Conservation (phyloP, 441 rosid genomes). For the Codiaeum variegatum region DNA sequence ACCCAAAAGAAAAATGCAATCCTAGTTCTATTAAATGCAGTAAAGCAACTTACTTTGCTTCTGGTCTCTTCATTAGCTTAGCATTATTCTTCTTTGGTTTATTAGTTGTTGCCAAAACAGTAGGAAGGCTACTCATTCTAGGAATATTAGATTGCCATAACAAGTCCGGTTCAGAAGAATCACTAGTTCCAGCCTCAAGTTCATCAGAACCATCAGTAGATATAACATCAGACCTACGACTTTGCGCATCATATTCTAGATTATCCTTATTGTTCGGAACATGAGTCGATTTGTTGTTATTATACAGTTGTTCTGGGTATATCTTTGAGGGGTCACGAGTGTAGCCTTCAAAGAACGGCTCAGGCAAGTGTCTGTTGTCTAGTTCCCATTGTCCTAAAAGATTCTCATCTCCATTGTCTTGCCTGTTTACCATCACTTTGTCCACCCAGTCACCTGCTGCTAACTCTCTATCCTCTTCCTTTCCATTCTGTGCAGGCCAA, state of each 20-base stretch:
- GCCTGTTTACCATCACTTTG: slow-evolving; percentile 49
- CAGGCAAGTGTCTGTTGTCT: slow-evolving; percentile 34
- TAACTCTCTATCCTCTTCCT: slow-evolving; percentile 64
- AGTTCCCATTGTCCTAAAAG: slow-evolving; percentile 32
- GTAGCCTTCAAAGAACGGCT: slow-evolving; percentile 40
- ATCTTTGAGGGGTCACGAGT: slow-evolving; percentile 39
- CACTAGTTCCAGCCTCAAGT: slow-evolving; percentile 82
- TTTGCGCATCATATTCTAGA: slow-evolving; percentile 45
- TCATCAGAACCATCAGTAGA: slow-evolving; percentile 61
- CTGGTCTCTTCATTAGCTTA: slow-evolving; percentile 39
- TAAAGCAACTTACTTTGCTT: slow-evolving; percentile 48
- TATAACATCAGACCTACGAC: slow-evolving; percentile 30
- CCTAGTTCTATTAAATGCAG: no score
- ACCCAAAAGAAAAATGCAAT: no score
- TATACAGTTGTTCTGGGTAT: slow-evolving; percentile 35
- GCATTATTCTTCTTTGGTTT: slow-evolving; percentile 51
- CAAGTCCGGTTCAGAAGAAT: slow-evolving; percentile 85
- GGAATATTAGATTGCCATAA: slow-evolving; percentile 72
- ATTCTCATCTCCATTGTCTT: slow-evolving; percentile 30
- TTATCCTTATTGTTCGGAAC: slow-evolving; percentile 38
- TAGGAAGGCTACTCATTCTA: slow-evolving; percentile 38
- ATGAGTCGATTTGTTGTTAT: slow-evolving; percentile 25
- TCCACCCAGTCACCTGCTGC: slow-evolving; percentile 57
- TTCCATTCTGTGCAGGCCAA: slow-evolving; percentile 60
- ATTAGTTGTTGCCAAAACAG: slow-evolving; percentile 25